Evolutionary conservation across 1,284 basidiomycete genomes (phyloP), one percentile per base, ranked within the genome.

Genomic region (Sporisorium scitamineum): DNA sequence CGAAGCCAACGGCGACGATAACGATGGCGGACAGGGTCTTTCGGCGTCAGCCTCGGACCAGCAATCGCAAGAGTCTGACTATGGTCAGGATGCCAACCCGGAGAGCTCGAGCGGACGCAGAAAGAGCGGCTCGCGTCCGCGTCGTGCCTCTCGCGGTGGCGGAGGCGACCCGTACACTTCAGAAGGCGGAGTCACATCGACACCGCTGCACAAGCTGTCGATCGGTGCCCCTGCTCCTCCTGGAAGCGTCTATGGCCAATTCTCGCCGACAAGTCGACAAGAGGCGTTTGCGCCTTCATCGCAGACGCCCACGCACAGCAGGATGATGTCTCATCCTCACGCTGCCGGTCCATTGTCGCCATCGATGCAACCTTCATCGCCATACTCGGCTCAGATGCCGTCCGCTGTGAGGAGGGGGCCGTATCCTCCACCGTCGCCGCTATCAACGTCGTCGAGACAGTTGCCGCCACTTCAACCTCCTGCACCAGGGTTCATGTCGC

Each of bases 191-290:
- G 58, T 50, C 14, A 76, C 68, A 0, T 64, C 62, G 26, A 76
- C 70, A 5, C 74, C 74, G n/a, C 58, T 76, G 50, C 74, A 76
- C 54, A 72, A 76, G 60, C 62, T 76, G 14, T 76, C 74, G 29
- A 76, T 72, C 47, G 74, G 74, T n/a, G 74, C 74, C 22, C 69
- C 74, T 7, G 73, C 68, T 39, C 73, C 68, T 0, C 24, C 70
- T 9, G 58, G 69, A 11, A 68, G 69, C n/a, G 62, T 65, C 7
- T 76, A 72, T n/a, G 69, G 70, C 14, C 70, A 69, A 10, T 76
- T 69, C 32, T 69, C 69, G 39, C 69, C 70, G 0, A 60, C 59
- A 0, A 39, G 24, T 8, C 55, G 66, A 16, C 62, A 58, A 3
- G 62, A 61, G 5, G 54, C 34, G 7, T 27, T 71, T n/a, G 32